phyloP scores from a whole-genome alignment of 768 basidiomycete species.

The Lactarius hatsudake region DNA sequence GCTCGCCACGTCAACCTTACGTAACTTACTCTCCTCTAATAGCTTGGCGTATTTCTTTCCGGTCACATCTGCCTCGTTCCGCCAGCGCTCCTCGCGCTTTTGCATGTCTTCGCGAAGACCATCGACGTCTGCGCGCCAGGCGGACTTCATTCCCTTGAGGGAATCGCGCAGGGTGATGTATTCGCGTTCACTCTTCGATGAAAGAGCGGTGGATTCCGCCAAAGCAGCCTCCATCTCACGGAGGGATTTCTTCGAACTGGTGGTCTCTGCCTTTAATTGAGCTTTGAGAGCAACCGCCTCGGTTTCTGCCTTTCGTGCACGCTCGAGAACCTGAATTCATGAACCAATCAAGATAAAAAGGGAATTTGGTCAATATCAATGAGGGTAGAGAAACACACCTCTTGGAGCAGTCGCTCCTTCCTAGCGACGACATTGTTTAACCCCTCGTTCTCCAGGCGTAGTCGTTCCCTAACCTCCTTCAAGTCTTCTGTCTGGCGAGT shows the following conservation, averaged over 20 bases:
- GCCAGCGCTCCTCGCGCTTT: slow-evolving; percentile 67
- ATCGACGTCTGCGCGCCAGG: slow-evolving; percentile 73
- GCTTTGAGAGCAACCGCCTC: slow-evolving; percentile 65
- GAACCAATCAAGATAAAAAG: background rate
- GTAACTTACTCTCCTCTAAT: slow-evolving; percentile 57
- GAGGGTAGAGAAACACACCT: slow-evolving; percentile 45
- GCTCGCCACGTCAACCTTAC: slow-evolving; percentile 44
- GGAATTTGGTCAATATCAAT: background rate
- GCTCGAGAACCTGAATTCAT: slow-evolving; percentile 60
- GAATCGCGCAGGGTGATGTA: slow-evolving; percentile 77
- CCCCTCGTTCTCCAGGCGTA: slow-evolving; percentile 83
- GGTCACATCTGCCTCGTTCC: slow-evolving; percentile 62
- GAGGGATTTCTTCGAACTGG: slow-evolving; percentile 67
- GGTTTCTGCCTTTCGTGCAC: slow-evolving; percentile 82
- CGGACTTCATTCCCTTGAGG: slow-evolving; percentile 65
- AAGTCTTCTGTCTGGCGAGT: slow-evolving; percentile 86
- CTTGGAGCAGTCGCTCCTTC: slow-evolving; percentile 84
- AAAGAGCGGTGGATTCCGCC: slow-evolving; percentile 69
- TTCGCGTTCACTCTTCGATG: slow-evolving; percentile 80
- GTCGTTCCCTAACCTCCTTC: slow-evolving; percentile 80
- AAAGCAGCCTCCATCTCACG: slow-evolving; percentile 79
- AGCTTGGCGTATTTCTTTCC: slow-evolving; percentile 68
- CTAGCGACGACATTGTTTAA: slow-evolving; percentile 84
- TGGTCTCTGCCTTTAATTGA: slow-evolving; percentile 71
- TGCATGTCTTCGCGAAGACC: slow-evolving; percentile 70